Percentiles rank a stretch among this genome's conserved stretches.
Evolutionary conservation across 768 basidiomycete species (phyloP).

Genomic region (Tricholoma terreum): DNA sequence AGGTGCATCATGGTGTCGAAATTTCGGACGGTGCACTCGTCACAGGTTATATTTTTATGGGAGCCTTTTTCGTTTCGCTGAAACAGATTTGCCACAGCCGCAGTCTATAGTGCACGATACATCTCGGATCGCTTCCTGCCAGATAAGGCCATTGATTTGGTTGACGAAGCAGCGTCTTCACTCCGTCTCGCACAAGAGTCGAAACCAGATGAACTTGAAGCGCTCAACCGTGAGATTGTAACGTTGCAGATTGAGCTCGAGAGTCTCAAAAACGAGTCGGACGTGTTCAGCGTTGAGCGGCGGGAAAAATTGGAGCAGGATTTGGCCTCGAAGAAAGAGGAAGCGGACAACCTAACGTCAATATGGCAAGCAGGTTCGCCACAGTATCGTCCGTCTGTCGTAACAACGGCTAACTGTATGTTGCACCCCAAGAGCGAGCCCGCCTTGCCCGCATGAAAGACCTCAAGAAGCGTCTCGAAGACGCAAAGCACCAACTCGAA

Average conservation of each 20-base stretch:
- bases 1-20: slow-evolving; percentile 92
- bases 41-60: slow-evolving; percentile 48
- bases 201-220: slow-evolving; percentile 83
- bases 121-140: slow-evolving; percentile 86
- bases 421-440: slow-evolving; percentile 50
- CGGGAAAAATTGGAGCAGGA: slow-evolving; percentile 62
- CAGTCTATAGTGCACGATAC: slow-evolving; percentile 81
- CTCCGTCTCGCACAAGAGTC: slow-evolving; percentile 86
- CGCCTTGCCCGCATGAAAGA: slow-evolving; percentile 69
- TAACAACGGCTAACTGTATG: neutral
- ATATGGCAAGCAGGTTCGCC: slow-evolving; percentile 72
- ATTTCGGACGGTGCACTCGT: slow-evolving; percentile 88
- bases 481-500: slow-evolving; percentile 82
- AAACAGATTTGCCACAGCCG: slow-evolving; percentile 43
- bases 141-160: slow-evolving; percentile 88
- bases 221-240: slow-evolving; percentile 77
- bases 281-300: slow-evolving; percentile 79
- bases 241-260: slow-evolving; percentile 89
- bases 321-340: slow-evolving; percentile 55
- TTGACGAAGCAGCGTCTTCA: slow-evolving; percentile 90
- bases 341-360: slow-evolving; percentile 57
- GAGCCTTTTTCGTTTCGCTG: neutral
- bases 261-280: slow-evolving; percentile 83
- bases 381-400: neutral
- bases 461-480: slow-evolving; percentile 71